A percentile compares a stretch with the other conserved stretches of the same genome.
These are phyloP conservation scores for Porpolomopsis calyptriformis DNA, from an alignment of 768 basidiomycete species.

Conservation along the genomic window DNA sequence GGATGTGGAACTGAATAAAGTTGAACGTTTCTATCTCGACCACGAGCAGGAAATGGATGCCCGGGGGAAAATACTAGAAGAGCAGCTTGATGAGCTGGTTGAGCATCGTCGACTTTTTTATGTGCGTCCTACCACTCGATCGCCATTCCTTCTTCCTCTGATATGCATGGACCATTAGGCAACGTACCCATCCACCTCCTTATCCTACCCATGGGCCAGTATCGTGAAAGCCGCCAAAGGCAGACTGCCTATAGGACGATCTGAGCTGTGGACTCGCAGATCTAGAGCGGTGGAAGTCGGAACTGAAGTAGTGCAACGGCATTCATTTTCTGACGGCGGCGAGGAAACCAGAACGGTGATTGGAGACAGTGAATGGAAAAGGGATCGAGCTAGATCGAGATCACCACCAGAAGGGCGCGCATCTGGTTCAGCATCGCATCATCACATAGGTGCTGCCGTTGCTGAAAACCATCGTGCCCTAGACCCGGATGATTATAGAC, in stretches of 20 bases:
- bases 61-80: slow-evolving; percentile 38
- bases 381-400: background rate
- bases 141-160: too few relatives aligned
- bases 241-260: background rate
- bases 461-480: slow-evolving; percentile 15
- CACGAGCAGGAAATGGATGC: slow-evolving; percentile 53
- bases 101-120: slow-evolving; percentile 54
- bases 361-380: background rate
- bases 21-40: slow-evolving; percentile 72
- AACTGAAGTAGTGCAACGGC: background rate
- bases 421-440: background rate
- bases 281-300: background rate
- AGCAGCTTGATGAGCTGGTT: slow-evolving; percentile 65
- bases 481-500: slow-evolving; percentile 70
- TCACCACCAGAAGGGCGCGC: background rate
- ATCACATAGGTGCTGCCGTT: background rate
- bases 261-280: background rate
- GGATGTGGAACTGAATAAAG: slow-evolving; percentile 72
- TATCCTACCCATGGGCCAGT: background rate
- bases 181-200: background rate
- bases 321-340: background rate
- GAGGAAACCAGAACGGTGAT: background rate
- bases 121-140: slow-evolving; percentile 27
- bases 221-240: background rate
- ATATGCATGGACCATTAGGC: background rate